Evolutionary conservation across 495 filamentous ascomycete genomes (phyloP), one percentile per base, ranked within the genome.

Genomic region (Aspergillus wentii): DNA sequence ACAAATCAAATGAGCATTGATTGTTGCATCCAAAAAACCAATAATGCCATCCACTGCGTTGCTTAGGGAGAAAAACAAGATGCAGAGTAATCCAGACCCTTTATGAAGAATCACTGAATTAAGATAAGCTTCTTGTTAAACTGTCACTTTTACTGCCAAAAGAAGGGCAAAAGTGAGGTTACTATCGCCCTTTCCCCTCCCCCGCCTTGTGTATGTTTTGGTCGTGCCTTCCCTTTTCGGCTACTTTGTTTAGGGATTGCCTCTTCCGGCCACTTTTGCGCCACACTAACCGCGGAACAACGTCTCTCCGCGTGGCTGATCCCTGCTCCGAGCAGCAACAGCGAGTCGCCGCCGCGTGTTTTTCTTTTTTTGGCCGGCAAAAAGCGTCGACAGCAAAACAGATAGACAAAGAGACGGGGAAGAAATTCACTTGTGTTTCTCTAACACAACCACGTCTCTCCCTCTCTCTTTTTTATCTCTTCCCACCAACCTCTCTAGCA

Each of bases 201-300:
- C n/a, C n/a, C n/a, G n/a, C n/a, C n/a, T n/a, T n/a, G n/a, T 38
- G 46, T 23, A 33, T 54, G 51, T 54, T 54, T 54, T 49, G 43
- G 36, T 50, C 43, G 43, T 25, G 8, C 28, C 21, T 49, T 35
- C 51, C 40, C 20, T 19, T 48, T 51, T 29, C 9, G 53, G 53
- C 30, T 10, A 9, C 21, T 33, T 34, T 59, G 52, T 59, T 59
- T 51, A 36, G 39, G 31, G 16, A 40, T 56, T 59, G 42, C 56
- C 49, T 22, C 2, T 48, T 54, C 8, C 2, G 38, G 54, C 13
- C 15, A 14, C 25, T 10, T 6, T 5, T 9, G 13, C 31, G 32
- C 32, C 43, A 21, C 39, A 14, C 18, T 40, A 33, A 31, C 26
- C 26, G 10, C 47, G 50, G 50, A 46, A 25, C 8, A 52, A 49